A percentile compares a stretch with the other conserved stretches of the same genome.
These are phyloP conservation scores for Trichophyton benhamiae DNA, from an alignment of 2,329 filamentous ascomycete species.

Conservation along the genomic window DNA sequence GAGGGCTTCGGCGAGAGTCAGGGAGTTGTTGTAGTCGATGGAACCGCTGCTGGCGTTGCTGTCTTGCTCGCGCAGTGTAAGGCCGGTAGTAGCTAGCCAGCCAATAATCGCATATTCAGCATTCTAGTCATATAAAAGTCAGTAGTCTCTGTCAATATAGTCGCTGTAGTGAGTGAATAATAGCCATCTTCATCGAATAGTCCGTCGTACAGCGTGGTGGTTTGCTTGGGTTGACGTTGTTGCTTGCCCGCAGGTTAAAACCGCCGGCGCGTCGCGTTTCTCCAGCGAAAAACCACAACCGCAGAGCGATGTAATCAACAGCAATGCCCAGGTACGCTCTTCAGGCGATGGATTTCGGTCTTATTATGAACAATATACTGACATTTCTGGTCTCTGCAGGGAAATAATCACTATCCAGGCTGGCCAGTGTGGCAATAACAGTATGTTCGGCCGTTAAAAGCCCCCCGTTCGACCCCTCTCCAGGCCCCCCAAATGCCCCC, in stretches of 20 bases:
- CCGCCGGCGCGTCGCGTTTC: not conserved
- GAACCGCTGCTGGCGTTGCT: conserved; percentile 33
- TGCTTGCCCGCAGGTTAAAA: not conserved
- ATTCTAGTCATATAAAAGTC: too few relatives aligned
- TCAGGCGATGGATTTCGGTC: not conserved
- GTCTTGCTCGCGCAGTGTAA: not conserved
- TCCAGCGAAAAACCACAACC: not conserved
- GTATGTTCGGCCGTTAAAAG: conserved; percentile 45
- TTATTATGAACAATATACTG: not conserved
- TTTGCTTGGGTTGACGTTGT: not conserved
- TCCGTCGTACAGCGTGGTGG: not conserved
- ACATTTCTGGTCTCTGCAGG: conserved; percentile 39
- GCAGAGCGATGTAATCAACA: not conserved
- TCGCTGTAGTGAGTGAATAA: not conserved
- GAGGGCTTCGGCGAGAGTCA: conserved; percentile 44
- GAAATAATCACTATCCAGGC: conserved; percentile 99
- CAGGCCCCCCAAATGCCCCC: not conserved
- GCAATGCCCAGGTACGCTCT: conserved; percentile 2
- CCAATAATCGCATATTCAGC: too few relatives aligned
- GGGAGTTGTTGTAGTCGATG: conserved; percentile 62
- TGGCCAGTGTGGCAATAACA: conserved; percentile 98
- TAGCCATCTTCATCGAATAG: not conserved
- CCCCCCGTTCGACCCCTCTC: not conserved
- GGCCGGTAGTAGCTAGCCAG: not conserved
- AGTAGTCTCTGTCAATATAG: too few relatives aligned